Evolutionary conservation across 2,329 filamentous ascomycete genomes (phyloP).

Genomic region (Aspergillus sojae): DNA sequence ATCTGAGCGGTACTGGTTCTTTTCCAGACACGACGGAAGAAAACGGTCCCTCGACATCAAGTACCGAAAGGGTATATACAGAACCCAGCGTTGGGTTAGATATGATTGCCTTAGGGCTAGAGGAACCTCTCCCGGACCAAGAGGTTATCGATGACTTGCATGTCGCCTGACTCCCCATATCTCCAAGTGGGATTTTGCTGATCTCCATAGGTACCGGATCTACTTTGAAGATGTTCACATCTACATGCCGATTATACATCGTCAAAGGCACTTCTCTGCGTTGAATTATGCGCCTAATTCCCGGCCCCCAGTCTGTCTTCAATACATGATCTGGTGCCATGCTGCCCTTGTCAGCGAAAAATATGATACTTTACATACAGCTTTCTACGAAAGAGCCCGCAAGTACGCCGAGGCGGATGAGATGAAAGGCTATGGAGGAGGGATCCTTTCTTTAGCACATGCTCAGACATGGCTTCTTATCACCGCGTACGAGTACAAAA

Average conservation of each 20-base stretch:
- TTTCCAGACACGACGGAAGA: background rate
- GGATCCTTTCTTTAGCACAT: conserved; percentile 84
- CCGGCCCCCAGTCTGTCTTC: conserved; percentile 81
- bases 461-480: conserved; percentile 82
- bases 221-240: conserved; percentile 92
- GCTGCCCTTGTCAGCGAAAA: conserved; percentile 83
- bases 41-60: background rate
- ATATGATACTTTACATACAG: conserved; percentile 74
- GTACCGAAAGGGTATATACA: background rate
- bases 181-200: background rate
- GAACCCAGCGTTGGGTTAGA: background rate
- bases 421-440: conserved; percentile 88
- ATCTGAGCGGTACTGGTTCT: background rate
- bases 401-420: conserved; percentile 91
- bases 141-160: too few species aligned
- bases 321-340: conserved; percentile 95
- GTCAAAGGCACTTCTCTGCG: conserved; percentile 80
- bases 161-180: background rate
- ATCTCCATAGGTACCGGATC: conserved; percentile 65
- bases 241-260: conserved; percentile 85
- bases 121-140: too few species aligned
- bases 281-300: conserved; percentile 84
- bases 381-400: conserved; percentile 85
- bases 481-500: conserved; percentile 87
- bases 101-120: background rate